These are phyloP conservation scores for Oropetium thomaeum DNA, from an alignment of 176 grass and related monocot species.

Conservation along the genomic window DNA sequence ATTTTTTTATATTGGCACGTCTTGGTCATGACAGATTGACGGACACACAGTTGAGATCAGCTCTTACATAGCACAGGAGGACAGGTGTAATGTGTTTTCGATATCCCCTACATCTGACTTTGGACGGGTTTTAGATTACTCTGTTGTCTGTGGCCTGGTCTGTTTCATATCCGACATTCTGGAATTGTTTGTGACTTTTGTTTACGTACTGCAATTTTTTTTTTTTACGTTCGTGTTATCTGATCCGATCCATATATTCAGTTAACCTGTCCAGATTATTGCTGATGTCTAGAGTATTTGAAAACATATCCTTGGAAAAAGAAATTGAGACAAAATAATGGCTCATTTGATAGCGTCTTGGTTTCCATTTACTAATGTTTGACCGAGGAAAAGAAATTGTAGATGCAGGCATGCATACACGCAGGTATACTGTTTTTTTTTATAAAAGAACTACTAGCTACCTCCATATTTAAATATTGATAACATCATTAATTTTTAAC, in stretches of 20 bases:
- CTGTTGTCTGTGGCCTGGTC: background rate
- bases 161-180: conserved; percentile 7
- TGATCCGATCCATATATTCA: background rate
- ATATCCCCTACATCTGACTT: background rate
- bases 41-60: background rate
- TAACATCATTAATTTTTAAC: too few relatives aligned
- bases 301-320: too few relatives aligned
- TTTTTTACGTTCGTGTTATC: background rate
- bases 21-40: background rate
- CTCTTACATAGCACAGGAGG: background rate
- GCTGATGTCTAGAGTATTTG: too few relatives aligned
- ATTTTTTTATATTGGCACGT: background rate
- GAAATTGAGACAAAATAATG: too few relatives aligned
- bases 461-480: too few relatives aligned
- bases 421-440: too few relatives aligned
- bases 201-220: background rate
- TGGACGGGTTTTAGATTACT: background rate
- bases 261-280: background rate
- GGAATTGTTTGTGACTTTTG: background rate
- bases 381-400: too few relatives aligned
- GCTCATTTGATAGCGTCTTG: too few relatives aligned
- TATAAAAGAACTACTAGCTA: too few relatives aligned
- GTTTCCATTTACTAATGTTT: too few relatives aligned
- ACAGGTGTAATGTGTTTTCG: background rate
- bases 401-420: too few relatives aligned